A percentile compares a stretch with the other conserved stretches of the same genome.
These are phyloP conservation scores for Stemphylium lycopersici DNA, from an alignment of 2,329 filamentous ascomycete species.

Conservation along the genomic window DNA sequence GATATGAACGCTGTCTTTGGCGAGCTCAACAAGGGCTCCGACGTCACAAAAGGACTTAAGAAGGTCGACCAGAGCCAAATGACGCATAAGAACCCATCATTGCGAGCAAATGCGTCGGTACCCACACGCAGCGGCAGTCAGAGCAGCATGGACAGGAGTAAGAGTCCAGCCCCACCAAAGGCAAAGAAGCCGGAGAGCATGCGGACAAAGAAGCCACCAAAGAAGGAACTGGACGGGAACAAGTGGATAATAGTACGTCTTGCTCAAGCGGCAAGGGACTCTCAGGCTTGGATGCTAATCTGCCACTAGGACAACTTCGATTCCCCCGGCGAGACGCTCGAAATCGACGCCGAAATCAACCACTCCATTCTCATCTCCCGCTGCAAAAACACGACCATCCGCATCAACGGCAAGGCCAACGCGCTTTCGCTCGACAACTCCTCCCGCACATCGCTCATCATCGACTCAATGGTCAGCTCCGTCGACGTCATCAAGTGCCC, in stretches of 20 bases:
- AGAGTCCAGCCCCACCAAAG: constrained; percentile 80
- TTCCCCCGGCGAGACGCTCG: constrained; percentile 71
- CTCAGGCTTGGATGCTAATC: constrained; percentile 4
- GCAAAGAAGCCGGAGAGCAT: constrained; percentile 64
- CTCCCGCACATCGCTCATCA: constrained; percentile 78
- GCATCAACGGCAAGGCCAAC: constrained; percentile 91
- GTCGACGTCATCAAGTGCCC: constrained; percentile 95
- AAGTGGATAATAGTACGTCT: constrained; percentile 77
- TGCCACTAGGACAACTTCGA: constrained; percentile 79
- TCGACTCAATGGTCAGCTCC: constrained; percentile 87
- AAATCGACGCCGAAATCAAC: constrained; percentile 79
- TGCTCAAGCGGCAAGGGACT: constrained; percentile 48
- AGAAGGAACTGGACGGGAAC: constrained; percentile 65
- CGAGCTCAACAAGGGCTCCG: constrained; percentile 85
- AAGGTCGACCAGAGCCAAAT: constrained; percentile 96
- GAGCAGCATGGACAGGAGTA: constrained; percentile 61
- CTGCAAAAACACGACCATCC: constrained; percentile 88
- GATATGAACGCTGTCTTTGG: constrained; percentile 90
- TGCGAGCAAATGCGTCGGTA: constrained; percentile 76
- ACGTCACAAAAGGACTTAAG: constrained; percentile 84
- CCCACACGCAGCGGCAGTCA: constrained; percentile 63
- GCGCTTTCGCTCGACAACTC: constrained; percentile 96
- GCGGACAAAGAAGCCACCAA: constrained; percentile 56
- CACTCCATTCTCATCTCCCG: constrained; percentile 92
- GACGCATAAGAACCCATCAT: constrained; percentile 96